A percentile compares a stretch with the other conserved stretches of the same genome.
phyloP scores from a whole-genome alignment of 2,329 filamentous ascomycete species.

The Talaromyces sp. region DNA sequence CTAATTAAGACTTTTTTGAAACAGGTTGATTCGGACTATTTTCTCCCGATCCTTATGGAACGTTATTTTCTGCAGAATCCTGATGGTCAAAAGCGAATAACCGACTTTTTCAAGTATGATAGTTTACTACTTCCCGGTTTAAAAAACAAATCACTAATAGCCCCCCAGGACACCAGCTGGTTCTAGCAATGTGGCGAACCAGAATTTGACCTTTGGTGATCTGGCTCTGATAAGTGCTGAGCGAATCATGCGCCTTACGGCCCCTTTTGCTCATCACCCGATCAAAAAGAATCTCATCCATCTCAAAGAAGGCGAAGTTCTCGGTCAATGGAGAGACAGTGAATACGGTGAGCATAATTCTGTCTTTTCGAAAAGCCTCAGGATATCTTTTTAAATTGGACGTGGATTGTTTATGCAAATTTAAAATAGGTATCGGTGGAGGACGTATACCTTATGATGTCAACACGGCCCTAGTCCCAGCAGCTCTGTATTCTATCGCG shows the following conservation, averaged over 20 bases:
- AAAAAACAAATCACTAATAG: slow-evolving; percentile 4
- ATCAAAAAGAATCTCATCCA: slow-evolving; percentile 59
- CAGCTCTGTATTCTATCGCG: slow-evolving; percentile 62
- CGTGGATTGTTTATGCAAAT: no score
- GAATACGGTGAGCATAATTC: slow-evolving; percentile 52
- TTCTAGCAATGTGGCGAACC: slow-evolving; percentile 54
- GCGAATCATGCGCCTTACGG: slow-evolving; percentile 61
- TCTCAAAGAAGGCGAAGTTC: slow-evolving; percentile 56
- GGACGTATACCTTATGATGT: slow-evolving; percentile 67
- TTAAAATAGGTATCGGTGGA: slow-evolving; percentile 52
- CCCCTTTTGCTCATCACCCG: slow-evolving; percentile 58
- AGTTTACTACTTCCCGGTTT: no score
- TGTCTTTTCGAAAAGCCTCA: no score
- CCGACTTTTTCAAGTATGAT: no score
- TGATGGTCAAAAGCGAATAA: slow-evolving; percentile 45
- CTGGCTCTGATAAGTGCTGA: slow-evolving; percentile 57
- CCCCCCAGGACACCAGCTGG: slow-evolving; percentile 48
- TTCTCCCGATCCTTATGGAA: slow-evolving; percentile 60
- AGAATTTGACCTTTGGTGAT: slow-evolving; percentile 56
- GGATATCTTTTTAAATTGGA: no score
- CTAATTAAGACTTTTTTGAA: background rate
- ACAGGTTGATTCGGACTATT: slow-evolving; percentile 64
- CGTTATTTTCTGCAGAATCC: slow-evolving; percentile 59
- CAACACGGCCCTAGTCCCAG: slow-evolving; percentile 65
- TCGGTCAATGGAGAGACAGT: slow-evolving; percentile 67